These are phyloP conservation scores for Mrakia frigida DNA, from an alignment of 768 basidiomycete genomes.

Conservation along the genomic window DNA sequence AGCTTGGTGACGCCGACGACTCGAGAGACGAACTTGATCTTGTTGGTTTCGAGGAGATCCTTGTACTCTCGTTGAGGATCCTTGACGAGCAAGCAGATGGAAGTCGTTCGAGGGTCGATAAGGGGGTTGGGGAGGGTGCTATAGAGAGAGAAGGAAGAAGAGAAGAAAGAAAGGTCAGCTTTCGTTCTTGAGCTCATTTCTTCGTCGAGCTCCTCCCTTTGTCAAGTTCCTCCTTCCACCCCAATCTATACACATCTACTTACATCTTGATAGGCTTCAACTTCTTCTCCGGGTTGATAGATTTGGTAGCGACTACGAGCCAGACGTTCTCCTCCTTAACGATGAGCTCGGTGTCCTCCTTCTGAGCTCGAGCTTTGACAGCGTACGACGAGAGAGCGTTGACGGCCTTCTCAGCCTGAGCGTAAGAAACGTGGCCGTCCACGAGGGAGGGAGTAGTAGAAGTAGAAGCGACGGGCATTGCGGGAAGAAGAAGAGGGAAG, in stretches of 20 bases:
- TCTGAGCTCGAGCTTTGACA: slow-evolving; percentile 57
- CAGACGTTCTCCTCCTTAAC: slow-evolving; percentile 80
- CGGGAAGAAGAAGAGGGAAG: background rate
- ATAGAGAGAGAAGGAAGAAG: slow-evolving; percentile 14
- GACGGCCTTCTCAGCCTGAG: slow-evolving; percentile 73
- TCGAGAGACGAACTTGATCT: slow-evolving; percentile 82
- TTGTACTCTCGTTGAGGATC: slow-evolving; percentile 96
- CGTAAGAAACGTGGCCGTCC: slow-evolving; percentile 27
- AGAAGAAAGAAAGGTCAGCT: background rate
- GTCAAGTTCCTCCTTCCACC: background rate
- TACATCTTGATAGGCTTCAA: slow-evolving; percentile 82
- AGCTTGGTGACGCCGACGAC: slow-evolving; percentile 88
- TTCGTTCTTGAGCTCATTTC: background rate
- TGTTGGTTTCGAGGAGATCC: slow-evolving; percentile 68
- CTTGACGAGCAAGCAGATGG: slow-evolving; percentile 88
- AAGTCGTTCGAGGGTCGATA: slow-evolving; percentile 71
- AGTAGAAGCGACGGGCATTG: slow-evolving; percentile 1
- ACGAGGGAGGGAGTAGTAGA: slow-evolving; percentile 4
- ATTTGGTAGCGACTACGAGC: slow-evolving; percentile 82
- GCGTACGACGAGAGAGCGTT: slow-evolving; percentile 71
- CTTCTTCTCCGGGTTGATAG: slow-evolving; percentile 65
- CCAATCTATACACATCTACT: slow-evolving; percentile 40
- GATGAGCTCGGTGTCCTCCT: slow-evolving; percentile 68
- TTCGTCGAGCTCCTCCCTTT: too few species aligned
- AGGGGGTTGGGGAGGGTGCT: slow-evolving; percentile 74